Evolutionary conservation across 306 rosid genomes (phyloP), one percentile per base, ranked within the genome.

Genomic region (Vigna mungo): DNA sequence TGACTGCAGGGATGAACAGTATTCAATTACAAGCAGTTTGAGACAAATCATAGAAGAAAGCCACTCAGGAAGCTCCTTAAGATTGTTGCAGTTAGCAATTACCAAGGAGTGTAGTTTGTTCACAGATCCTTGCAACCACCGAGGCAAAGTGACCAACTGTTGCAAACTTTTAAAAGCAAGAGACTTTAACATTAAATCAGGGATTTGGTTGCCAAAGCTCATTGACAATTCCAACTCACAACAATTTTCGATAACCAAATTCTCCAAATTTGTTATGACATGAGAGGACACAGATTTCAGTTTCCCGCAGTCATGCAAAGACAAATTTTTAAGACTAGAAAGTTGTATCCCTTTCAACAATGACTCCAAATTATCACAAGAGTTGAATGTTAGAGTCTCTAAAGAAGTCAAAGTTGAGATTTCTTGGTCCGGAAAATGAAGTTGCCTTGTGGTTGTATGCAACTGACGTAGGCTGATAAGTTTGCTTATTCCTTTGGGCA

Each of bases 81-180:
- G 39, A 58, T 58, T 25, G 6, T 11, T 6, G 17, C 39, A 58
- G 0, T 3, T 0, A 4, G 2, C 1, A 25, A 13, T 58, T 5
- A 1, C 0, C 64, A 58, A 58, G 39, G 64, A 58, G 11, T 25
- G 64, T 13, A 58, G 14, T 1, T 37, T 58, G 17, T 58, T 58
- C 17, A 13, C 3, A 23, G 39, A 58, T 58, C 37, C 64, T 25
- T 27, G n/a, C 64, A 58, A 58, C 64, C 64, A 58, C 4, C 5
- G 39, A 23, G 64, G 64, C 64, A 58, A 25, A 58, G 64, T 58
- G 64, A 58, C 53, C 53, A 48, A 48, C 17, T 48, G 53, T 15
- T 48, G 53, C 53, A 48, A 48, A 48, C 18, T 48, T 48, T 5
- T 15, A 5, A 48, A 6, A 13, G 2, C 17, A 13, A 48, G 53